Base-by-base conservation (phyloP, 768 basidiomycete species). In the Leucocoprinus leucothites region DNA sequence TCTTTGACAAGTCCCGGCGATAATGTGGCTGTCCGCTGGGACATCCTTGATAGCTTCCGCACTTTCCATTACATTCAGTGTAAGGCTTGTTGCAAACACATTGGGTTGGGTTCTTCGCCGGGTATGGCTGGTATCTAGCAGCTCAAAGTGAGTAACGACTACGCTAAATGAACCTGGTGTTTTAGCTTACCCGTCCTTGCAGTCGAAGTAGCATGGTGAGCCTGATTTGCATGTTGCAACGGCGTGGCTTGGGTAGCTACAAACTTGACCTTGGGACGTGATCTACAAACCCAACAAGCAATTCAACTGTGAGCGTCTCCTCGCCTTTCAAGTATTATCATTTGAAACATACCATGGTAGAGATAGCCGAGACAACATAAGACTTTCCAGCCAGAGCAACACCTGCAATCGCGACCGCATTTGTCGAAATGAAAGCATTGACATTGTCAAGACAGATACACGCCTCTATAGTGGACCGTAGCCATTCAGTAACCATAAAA, bases 31-130 rank as follows among this genome's bases (percentile, higher is more conserved):
- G 58, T 22, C 63, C 64, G 51, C 71, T 74, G 1, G 74, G 68
- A 58, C 73, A 75, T 3, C 60, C 67, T 1, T 61, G 59, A 62
- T 58, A 69, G 28, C 62, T 38, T 11, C 74, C 74, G 53, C 80
- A 83, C 38, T 73, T 63, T n/a, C 77, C 80, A 52, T 81, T 81
- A 64, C 81, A 83, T 48, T 74, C 69, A 2, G 60, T 71, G 51
- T 65, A 65, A 1, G 80, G 80, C 38, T 64, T 51, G 3, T 61
- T 46, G 65, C 81, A 82, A 19, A 72, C 64, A 60, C 81, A 82
- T 13, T 65, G 53, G 1, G 65, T 74, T 8, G 77, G 74, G 18
- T 67, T 51, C 6, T 43, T 31, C n/a, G 61, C 22, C 2, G 76
- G 73, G 55, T 65, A 65, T 3, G 68, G 63, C n/a, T 57, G 61